Conservation (phyloP, 169 alveolate species). For the Plasmodium gallinaceum region DNA sequence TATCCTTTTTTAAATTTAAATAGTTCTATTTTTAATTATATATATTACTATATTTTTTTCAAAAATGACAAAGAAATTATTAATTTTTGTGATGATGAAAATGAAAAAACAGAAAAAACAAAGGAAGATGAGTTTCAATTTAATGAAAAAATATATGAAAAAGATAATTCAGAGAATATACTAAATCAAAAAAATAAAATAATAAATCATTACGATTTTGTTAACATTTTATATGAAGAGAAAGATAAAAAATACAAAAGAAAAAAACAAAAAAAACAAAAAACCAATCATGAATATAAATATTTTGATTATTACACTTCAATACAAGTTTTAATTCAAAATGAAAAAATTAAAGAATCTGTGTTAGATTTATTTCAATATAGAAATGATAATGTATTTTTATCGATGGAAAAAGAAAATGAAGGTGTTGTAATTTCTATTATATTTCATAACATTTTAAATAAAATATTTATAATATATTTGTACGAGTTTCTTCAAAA, state of each 20-base stretch:
- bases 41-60: conserved; percentile 58
- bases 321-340: conserved; percentile 27
- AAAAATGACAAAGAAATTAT: conserved; percentile 12
- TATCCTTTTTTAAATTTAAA: conserved; percentile 76
- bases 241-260: conserved; percentile 14
- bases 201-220: conserved; percentile 34
- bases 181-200: background rate
- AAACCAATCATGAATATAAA: conserved; percentile 4
- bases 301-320: conserved; percentile 21
- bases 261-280: conserved; percentile 21
- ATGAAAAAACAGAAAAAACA: background rate
- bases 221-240: conserved; percentile 50
- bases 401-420: background rate
- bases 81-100: background rate
- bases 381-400: conserved; percentile 14
- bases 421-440: conserved; percentile 23
- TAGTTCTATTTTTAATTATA: conserved; percentile 54
- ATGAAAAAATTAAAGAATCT: conserved; percentile 32
- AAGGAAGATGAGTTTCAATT: background rate
- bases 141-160: background rate
- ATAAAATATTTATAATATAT: conserved; percentile 48
- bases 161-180: background rate
- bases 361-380: conserved; percentile 21
- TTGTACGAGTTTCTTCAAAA: conserved; percentile 51
- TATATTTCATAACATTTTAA: conserved; percentile 19